A percentile compares a stretch with the other conserved stretches of the same genome.
phyloP scores from a whole-genome alignment of 371 early-diverging fungal genomes.

The Parasitella parasitica region DNA sequence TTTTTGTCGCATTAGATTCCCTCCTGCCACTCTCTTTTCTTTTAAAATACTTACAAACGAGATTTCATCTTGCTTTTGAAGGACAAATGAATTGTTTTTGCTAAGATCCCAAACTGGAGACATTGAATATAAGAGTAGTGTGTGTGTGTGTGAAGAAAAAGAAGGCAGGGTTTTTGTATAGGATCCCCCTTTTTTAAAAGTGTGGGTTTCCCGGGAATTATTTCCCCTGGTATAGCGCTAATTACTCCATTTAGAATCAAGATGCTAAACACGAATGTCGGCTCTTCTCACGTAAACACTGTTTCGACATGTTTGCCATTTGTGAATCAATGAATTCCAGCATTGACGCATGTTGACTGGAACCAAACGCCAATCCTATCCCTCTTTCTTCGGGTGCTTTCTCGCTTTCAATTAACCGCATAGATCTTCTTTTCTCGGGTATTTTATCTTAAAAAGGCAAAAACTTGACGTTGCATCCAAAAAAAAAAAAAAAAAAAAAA shows the following conservation, averaged over 20 bases:
- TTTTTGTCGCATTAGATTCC: not conserved
- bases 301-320: not conserved
- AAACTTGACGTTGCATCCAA: not conserved
- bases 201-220: conserved; percentile 4
- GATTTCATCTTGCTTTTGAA: conserved; percentile 18
- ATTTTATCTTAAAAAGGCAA: not conserved
- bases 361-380: too few relatives aligned
- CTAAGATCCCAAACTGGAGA: not conserved
- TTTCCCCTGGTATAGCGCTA: not conserved
- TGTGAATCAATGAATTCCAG: not conserved
- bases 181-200: not conserved
- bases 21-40: not conserved
- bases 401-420: too few relatives aligned
- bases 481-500: too few relatives aligned
- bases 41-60: conserved; percentile 13
- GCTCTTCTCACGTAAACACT: not conserved
- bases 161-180: too few relatives aligned
- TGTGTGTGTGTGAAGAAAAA: not conserved
- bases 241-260: conserved; percentile 17
- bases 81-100: conserved; percentile 20
- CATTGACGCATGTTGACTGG: not conserved
- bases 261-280: not conserved
- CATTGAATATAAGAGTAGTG: not conserved
- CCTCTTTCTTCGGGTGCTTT: not conserved
- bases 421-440: not conserved